Evolutionary conservation across 2,329 filamentous ascomycete genomes (phyloP), one percentile per base, ranked within the genome.

Genomic region (Arachnopeziza araneosa): DNA sequence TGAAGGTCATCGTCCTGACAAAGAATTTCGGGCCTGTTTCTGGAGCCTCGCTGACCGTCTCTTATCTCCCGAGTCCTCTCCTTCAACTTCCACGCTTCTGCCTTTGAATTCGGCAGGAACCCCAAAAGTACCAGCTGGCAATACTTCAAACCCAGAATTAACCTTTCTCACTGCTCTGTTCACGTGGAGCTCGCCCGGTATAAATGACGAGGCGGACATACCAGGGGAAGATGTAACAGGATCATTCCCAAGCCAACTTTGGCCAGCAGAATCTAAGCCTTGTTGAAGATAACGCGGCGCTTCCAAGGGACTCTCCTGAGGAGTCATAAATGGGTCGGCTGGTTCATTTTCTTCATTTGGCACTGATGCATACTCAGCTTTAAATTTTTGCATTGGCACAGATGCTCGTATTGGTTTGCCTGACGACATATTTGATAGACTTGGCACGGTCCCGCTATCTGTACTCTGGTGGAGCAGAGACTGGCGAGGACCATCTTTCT

Each of bases 21-120:
- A 10, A 22, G 65, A 69, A 22, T 48, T 69, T 22, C 73, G 69
- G 62, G 60, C 58, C 58, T 76, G 77, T 71, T 78, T 79, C 61
- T 77, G 75, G 2, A 78, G 70, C 61, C 73, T 75, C 59, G 70
- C 74, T 6, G 74, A 74, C 51, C 73, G 69, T 59, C 73, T 73
- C 66, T 71, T 66, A 8, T 68, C 65, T 19, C 60, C 62, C 6
- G 60, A 50, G 2, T 65, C 61, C 9, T 66, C 58, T 24, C 52
- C 26, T 36, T 61, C 63, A 44, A 60, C n/a, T 5, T 60, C 58
- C 9, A 55, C 50, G 5, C 60, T 60, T 49, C 61, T 64, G n/a
- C 60, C 57, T 36, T 63, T 62, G 14, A 62, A 26, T 30, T 67
- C 64, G 6, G 58, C 19, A 24, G 63, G 63, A 23, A 55, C 51